A percentile compares a stretch with the other conserved stretches of the same genome.
Evolutionary conservation across 805 yeast species (phyloP).

Genomic region (Candida tammaniensis): DNA sequence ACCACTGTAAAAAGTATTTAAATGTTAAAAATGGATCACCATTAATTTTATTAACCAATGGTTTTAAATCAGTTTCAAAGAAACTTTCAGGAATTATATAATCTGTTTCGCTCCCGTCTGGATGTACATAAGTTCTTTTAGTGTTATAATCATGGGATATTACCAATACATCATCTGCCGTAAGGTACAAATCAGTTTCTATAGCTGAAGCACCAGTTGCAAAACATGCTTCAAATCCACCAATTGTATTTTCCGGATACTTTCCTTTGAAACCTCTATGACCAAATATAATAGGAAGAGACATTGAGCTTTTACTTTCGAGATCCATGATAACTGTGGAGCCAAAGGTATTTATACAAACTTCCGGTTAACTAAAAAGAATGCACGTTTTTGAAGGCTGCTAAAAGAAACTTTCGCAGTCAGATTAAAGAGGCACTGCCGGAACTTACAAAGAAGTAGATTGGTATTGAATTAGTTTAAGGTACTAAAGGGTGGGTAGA

Average conservation of each 20-base stretch:
- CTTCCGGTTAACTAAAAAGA: too few species aligned
- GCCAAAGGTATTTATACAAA: too few species aligned
- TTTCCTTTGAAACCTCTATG: slow-evolving; percentile 43
- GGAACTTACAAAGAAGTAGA: too few species aligned
- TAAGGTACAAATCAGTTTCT: slow-evolving; percentile 44
- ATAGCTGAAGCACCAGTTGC: slow-evolving; percentile 35
- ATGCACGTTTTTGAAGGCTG: too few species aligned
- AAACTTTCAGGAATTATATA: slow-evolving; percentile 31
- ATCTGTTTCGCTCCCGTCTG: slow-evolving; percentile 32
- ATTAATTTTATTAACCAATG: slow-evolving; percentile 28
- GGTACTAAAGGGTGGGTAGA: too few species aligned
- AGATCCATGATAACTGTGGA: too few species aligned
- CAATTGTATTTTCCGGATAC: slow-evolving; percentile 38
- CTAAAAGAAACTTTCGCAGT: too few species aligned
- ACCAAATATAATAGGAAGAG: slow-evolving; percentile 30
- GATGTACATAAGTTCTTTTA: slow-evolving; percentile 33
- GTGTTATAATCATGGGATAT: slow-evolving; percentile 41
- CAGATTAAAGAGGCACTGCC: too few species aligned
- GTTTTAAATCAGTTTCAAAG: slow-evolving; percentile 25
- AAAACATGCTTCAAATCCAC: slow-evolving; percentile 36
- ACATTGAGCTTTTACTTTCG: too few species aligned
- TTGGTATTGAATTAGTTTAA: too few species aligned
- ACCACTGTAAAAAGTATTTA: slow-evolving; percentile 32
- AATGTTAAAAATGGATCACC: slow-evolving; percentile 34
- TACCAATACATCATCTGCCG: slow-evolving; percentile 35